A percentile compares a stretch with the other conserved stretches of the same genome.
phyloP scores from a whole-genome alignment of 2,329 filamentous ascomycete genomes.

The Xylaria sp. region DNA sequence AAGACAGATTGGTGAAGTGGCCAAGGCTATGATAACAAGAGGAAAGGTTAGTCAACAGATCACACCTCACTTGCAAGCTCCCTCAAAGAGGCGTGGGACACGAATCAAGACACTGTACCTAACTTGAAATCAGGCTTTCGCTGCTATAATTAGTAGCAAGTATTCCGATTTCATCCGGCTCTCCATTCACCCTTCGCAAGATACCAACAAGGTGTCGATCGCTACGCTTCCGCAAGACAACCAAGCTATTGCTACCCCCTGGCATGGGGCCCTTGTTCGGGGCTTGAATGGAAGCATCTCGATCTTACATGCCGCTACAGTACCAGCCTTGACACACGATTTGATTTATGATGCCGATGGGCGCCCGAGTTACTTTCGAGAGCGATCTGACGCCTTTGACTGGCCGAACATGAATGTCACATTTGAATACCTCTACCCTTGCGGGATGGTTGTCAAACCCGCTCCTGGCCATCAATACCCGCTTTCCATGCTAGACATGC shows the following conservation, averaged over 20 bases:
- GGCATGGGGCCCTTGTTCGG: not conserved
- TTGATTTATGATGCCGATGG: not conserved
- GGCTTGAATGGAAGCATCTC: not conserved
- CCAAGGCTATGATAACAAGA: not conserved
- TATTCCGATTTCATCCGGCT: not conserved
- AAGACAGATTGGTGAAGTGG: not conserved
- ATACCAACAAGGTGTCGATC: slow-evolving; percentile 2
- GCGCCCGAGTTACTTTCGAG: not conserved
- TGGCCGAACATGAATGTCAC: slow-evolving; percentile 5
- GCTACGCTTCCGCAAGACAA: not conserved
- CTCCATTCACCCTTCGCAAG: not conserved
- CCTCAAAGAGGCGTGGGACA: not conserved
- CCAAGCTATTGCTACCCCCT: not conserved
- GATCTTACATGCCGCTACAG: not conserved
- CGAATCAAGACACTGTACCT: not conserved
- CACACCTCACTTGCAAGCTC: not conserved
- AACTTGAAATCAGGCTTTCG: not conserved
- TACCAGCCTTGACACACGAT: not conserved
- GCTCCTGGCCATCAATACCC: not conserved
- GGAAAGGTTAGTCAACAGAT: not conserved
- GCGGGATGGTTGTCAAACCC: not conserved
- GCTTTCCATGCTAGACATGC: slow-evolving; percentile 3
- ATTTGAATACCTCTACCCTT: not conserved
- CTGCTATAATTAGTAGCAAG: not conserved
- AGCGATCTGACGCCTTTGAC: not conserved